These are phyloP conservation scores for Rhododendron ovatum DNA, from an alignment of 148 eudicot genomes.

Conservation along the genomic window DNA sequence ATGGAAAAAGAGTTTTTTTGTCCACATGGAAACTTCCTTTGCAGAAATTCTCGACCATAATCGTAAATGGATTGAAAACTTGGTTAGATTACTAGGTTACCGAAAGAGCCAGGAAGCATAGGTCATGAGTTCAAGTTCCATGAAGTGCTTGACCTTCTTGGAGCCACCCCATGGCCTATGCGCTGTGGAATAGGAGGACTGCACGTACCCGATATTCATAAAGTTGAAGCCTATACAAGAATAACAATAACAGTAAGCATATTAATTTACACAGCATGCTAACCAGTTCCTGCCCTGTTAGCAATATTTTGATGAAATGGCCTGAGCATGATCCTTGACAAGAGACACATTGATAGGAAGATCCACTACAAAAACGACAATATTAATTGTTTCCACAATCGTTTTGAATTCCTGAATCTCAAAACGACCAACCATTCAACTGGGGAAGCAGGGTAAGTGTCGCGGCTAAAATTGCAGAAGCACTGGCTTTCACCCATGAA, in stretches of 20 bases:
- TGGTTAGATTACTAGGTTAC: neutral
- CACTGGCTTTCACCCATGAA: constrained; percentile 37
- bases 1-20: neutral
- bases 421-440: constrained; percentile 16
- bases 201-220: neutral
- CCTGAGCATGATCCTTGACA: neutral
- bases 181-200: neutral
- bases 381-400: neutral
- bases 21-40: neutral
- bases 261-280: too few species aligned
- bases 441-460: constrained; percentile 40
- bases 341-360: neutral
- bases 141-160: neutral
- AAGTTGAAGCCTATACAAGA: neutral
- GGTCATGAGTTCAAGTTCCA: neutral
- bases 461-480: constrained; percentile 27
- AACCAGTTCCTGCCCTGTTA: too few species aligned
- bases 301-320: too few species aligned
- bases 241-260: neutral
- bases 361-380: neutral
- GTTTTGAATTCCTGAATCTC: constrained; percentile 22
- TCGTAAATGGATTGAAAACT: neutral
- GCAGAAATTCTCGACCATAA: neutral
- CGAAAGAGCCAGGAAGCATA: neutral
- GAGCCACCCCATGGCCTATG: neutral